Evolutionary conservation across 2,329 filamentous ascomycete genomes (phyloP), one percentile per base, ranked within the genome.

Genomic region (Claviceps maximensis): DNA sequence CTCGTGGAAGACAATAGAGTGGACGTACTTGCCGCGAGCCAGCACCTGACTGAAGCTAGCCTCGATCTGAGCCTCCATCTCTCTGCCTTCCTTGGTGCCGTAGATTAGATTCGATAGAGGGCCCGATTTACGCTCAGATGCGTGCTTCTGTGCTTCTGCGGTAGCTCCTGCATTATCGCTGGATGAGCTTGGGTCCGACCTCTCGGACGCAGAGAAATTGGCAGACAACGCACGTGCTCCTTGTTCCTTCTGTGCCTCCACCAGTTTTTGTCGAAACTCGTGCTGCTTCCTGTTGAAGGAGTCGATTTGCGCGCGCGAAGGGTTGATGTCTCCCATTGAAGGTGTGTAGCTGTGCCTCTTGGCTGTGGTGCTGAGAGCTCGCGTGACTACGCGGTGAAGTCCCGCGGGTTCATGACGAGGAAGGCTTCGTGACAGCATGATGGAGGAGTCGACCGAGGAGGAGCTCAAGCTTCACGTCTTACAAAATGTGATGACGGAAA

Each of bases 1-100:
- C 57, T 94, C 82, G 74, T 98, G 93, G 65, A 95, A 89, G 55
- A 95, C 89, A 67, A 98, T 96, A 47, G 89, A 94, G 71, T 98
- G 93, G 52, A 98, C 90, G 65, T 98, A 98, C 74, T 98, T 98
- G 65, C 93, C 93, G 59, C 93, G 81, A 25, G 93, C 93, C 47
- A 98, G 76, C 46, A 97, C 87, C 69, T 96, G 90, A 50, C 87
- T 94, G 73, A 97, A 98, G 66, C 87, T 94, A 54, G 90, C 84
- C 73, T 97, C 89, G 64, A 98, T 91, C 72, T 97, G 91, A 58
- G 87, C 86, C 65, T 98, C 93, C 67, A 96, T 81, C 72, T 95
- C 87, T 56, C 90, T 83, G 33, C 90, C 93, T 71, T 97, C 91
- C 65, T 93, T 89, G 15, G 93, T 98, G 63, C 93, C 93, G 71